Percentiles rank a stretch among this genome's conserved stretches.
These are phyloP conservation scores for Protomyces pachydermus DNA, from an alignment of 1,139 yeast species.

Conservation along the genomic window DNA sequence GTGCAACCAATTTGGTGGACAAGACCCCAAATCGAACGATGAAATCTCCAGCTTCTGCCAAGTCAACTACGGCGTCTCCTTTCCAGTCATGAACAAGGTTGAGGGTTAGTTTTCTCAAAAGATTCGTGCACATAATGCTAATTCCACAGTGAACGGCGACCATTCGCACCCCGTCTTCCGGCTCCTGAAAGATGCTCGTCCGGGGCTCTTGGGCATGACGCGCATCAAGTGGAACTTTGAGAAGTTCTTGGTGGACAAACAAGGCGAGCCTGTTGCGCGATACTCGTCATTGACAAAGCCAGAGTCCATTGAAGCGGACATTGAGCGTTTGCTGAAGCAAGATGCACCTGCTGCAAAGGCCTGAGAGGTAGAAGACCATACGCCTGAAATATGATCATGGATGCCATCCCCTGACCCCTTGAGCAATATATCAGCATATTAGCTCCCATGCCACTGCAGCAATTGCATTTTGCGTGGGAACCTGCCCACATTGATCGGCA, in stretches of 20 bases:
- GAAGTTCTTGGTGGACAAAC: constrained; percentile 57
- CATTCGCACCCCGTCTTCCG: constrained; percentile 74
- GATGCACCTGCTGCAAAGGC: not conserved
- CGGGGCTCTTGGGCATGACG: constrained; percentile 21
- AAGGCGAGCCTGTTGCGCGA: constrained; percentile 70
- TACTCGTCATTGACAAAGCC: constrained; percentile 70
- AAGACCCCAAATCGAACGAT: constrained; percentile 72
- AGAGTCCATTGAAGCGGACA: constrained; percentile 26
- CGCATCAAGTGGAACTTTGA: constrained; percentile 26
- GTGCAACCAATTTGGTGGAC: constrained; percentile 79
- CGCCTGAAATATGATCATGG: not conserved
- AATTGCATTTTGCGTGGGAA: too few species aligned
- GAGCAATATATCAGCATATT: too few species aligned
- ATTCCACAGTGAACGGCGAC: constrained; percentile 63
- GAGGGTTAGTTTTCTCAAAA: constrained; percentile 40
- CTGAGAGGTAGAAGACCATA: not conserved
- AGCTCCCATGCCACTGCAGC: too few species aligned
- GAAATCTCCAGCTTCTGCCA: constrained; percentile 64
- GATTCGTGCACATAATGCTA: not conserved
- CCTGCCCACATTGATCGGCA: too few species aligned
- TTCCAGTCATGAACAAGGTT: constrained; percentile 80
- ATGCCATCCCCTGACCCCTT: too few species aligned
- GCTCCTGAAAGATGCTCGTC: constrained; percentile 60
- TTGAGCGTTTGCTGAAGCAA: constrained; percentile 27
- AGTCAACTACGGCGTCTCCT: constrained; percentile 47